phyloP scores from a whole-genome alignment of 2,329 filamentous ascomycete species.

The Elsinoe australis region DNA sequence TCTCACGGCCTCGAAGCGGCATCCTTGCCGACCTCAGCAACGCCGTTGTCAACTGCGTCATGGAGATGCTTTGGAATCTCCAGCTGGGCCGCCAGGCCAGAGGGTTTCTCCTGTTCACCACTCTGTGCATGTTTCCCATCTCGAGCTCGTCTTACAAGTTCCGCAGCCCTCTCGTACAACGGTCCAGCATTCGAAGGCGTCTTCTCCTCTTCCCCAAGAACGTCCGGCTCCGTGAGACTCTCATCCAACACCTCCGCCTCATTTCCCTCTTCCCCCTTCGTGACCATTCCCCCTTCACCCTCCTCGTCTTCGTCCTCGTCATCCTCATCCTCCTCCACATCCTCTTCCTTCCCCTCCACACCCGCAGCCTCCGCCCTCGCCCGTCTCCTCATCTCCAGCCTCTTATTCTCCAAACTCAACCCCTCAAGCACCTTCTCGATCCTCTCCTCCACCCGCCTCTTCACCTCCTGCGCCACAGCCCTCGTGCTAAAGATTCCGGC shows the following conservation, averaged over 20 bases:
- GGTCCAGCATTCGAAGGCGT: neutral
- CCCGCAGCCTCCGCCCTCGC: neutral
- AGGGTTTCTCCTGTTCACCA: neutral
- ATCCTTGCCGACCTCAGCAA: slow-evolving; percentile 1
- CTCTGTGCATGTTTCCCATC: neutral
- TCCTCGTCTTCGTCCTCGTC: neutral
- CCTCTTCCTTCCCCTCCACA: neutral
- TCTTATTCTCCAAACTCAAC: slow-evolving; percentile 12
- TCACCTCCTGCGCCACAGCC: slow-evolving; percentile 68
- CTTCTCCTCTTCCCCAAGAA: neutral
- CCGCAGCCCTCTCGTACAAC: neutral
- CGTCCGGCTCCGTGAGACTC: neutral
- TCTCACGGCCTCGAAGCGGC: neutral
- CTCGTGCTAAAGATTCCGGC: slow-evolving; percentile 70
- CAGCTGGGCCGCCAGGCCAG: slow-evolving; percentile 1
- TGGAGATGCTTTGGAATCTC: slow-evolving; percentile 13
- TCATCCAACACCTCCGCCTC: neutral
- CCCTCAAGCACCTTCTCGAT: slow-evolving; percentile 55
- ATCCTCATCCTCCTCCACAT: neutral
- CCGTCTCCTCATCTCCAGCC: neutral
- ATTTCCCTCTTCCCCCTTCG: neutral
- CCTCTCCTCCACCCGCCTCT: slow-evolving; percentile 65
- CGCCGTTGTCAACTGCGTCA: slow-evolving; percentile 7
- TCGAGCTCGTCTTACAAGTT: neutral
- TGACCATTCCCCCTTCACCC: neutral